Base-by-base conservation (phyloP, 2,329 filamentous ascomycete species). In the Acrocalymma vagum region DNA sequence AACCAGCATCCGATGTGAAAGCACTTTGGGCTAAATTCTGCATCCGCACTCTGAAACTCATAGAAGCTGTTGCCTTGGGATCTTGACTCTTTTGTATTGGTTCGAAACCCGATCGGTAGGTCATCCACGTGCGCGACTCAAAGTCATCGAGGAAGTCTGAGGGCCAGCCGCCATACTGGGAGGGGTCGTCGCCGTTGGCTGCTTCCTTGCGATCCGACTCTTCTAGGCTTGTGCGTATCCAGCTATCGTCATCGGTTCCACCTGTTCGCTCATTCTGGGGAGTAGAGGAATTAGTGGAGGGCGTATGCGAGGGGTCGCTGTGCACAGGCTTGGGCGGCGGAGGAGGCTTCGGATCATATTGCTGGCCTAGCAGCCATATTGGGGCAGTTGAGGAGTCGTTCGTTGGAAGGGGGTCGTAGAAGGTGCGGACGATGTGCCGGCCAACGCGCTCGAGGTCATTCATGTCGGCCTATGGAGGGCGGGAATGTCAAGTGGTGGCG, bases 71-170 rank as follows among this genome's bases (percentile, higher is more conserved):
- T 10, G 90, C 87, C 59, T 85, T 85, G 1, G 88, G 85, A 53
- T 93, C 87, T 38, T 81, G 78, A 4, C 88, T 92, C 67, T 85
- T 89, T 13, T 88, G 80, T 63, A 99, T 99, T 1, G 84, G 78
- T 8, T 85, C 77, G 65, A 99, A 99, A 55, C 87, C 87, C 17
- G 86, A 94, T 35, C 94, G 84, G 64, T 99, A 99, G 8, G 93
- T 97, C 81, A 99, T 89, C 93, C 94, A 97, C 68, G 96, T 83
- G 47, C 84, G 84, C 5, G 93, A 92, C 67, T 96, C 91, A 60
- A 97, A 95, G 69, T 99, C 94, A 45, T 91, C 87, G 22, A 97
- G 75, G 61, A 99, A 99, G 4, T 83, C 79, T 8, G 81, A 74
- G 8, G 94, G 94, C 94, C 94, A 99, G 43, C 87, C 85, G 45